Evolutionary conservation across 163 green algal genomes (phyloP), one percentile per base, ranked within the genome.

Genomic region (Scenedesmus sp.): DNA sequence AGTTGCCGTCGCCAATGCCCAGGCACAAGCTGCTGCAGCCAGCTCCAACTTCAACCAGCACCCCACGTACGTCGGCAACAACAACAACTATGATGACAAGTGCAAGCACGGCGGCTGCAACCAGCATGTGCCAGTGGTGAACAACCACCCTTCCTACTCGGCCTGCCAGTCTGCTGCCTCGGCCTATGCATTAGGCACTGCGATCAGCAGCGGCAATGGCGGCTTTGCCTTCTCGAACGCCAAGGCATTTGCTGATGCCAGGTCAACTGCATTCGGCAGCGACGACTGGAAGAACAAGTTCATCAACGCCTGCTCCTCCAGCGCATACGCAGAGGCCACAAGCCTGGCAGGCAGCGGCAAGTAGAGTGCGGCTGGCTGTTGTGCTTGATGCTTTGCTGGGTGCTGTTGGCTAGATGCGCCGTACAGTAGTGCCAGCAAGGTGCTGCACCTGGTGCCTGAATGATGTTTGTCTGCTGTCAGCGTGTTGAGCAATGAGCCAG

Each of bases 151-250:
- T 34, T 57, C 15, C 10, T 7, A 8, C 10, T 57, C 77, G 4
- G 77, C 7, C 77, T 85, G 77, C 77, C 77, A 85, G 77, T n/a
- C 77, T 26, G 77, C 77, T 59, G 77, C 77, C 8, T 10, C 23
- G 77, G 77, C 77, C 1, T 85, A 26, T 59, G 77, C 77, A 59
- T 62, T 12, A 57, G 46, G 46, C 34, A 12, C 46, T n/a, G 77
- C 77, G 34, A 4, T 57, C 34, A 62, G 46, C 77, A 62, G 3
- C 34, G 77, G 77, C 77, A 9, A 62, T 34, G 26, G 26, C 1
- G 77, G 10, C 0, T 8, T 12, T 4, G 77, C 77, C 46, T 85
- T 62, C 15, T 46, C 34, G 34, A 46, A 46, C 34, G 13, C 34
- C 77, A 10, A 57, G 9, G 77, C 77, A 4, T 9, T 57, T 59